Conservation (phyloP, 495 filamentous ascomycete species). For the Extremus antarcticus region DNA sequence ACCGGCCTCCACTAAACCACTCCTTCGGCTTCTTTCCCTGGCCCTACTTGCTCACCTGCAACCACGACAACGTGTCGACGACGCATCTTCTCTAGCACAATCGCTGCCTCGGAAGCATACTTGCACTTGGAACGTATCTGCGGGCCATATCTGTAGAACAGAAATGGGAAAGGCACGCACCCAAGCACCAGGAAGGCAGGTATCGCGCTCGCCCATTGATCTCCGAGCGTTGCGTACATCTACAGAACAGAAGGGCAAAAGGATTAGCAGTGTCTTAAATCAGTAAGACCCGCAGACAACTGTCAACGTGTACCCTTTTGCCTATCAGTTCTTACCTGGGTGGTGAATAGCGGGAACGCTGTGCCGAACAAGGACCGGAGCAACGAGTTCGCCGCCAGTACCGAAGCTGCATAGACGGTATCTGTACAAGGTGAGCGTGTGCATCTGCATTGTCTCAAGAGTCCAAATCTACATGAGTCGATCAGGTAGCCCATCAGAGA, state of each 20-base stretch:
- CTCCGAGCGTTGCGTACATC: conserved; percentile 17
- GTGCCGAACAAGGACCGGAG: conserved; percentile 23
- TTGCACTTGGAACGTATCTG: conserved; percentile 11
- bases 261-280: too few species aligned
- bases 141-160: conserved; percentile 14
- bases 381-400: conserved; percentile 26
- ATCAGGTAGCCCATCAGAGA: conserved; percentile 2
- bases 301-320: too few species aligned
- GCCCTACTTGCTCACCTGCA: conserved; percentile 19
- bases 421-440: conserved; percentile 11
- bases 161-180: conserved; percentile 14
- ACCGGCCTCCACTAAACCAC: conserved; percentile 2
- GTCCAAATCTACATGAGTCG: conserved; percentile 9
- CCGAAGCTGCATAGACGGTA: conserved; percentile 26
- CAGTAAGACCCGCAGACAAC: too few species aligned
- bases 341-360: conserved; percentile 20
- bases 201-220: conserved; percentile 15
- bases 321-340: too few species aligned
- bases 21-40: conserved; percentile 15
- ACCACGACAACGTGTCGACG: conserved; percentile 20
- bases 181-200: conserved; percentile 15
- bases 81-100: conserved; percentile 9
- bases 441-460: conserved; percentile 4
- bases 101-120: conserved; percentile 9
- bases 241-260: too few species aligned